phyloP scores from a whole-genome alignment of 345 rosid species.

The Erucastrum elatum region DNA sequence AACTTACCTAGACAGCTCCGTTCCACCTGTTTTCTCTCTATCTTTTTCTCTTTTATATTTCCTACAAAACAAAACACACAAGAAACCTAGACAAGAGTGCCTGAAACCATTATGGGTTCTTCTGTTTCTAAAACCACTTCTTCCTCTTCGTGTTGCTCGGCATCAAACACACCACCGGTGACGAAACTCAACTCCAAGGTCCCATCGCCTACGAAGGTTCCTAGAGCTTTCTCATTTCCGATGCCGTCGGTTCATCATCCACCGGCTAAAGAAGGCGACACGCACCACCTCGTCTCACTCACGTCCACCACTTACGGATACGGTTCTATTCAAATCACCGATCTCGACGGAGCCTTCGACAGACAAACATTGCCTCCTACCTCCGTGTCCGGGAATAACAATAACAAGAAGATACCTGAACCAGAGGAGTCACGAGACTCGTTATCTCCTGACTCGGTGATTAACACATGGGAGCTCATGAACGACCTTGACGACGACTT shows the following conservation, averaged over 20 bases:
- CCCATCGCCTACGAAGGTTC: constrained; percentile 1
- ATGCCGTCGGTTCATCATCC: constrained; percentile 82
- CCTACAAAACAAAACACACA: constrained; percentile 25
- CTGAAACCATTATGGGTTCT: constrained; percentile 58
- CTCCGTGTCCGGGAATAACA: constrained; percentile 19
- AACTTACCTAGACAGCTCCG: constrained; percentile 58
- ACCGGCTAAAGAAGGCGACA: constrained; percentile 72
- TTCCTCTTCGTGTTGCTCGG: constrained; percentile 16
- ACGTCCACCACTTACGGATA: constrained; percentile 87
- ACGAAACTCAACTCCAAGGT: neutral
- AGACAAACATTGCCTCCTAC: constrained; percentile 23
- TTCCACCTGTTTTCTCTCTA: constrained; percentile 39
- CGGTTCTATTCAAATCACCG: constrained; percentile 60
- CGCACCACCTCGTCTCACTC: constrained; percentile 84
- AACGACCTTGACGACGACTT: constrained; percentile 75
- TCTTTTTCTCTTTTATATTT: constrained; percentile 24
- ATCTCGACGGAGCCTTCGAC: constrained; percentile 24
- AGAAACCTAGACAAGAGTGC: constrained; percentile 15
- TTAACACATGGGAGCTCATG: constrained; percentile 98
- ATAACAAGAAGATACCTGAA: neutral
- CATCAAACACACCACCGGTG: constrained; percentile 30
- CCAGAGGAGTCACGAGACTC: constrained; percentile 22
- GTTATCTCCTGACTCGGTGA: constrained; percentile 74
- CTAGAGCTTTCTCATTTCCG: constrained; percentile 56
- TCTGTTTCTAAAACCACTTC: constrained; percentile 56